A percentile compares a stretch with the other conserved stretches of the same genome.
These are phyloP conservation scores for Ceratobasidium sp. DNA, from an alignment of 1,284 basidiomycete genomes.

Conservation along the genomic window DNA sequence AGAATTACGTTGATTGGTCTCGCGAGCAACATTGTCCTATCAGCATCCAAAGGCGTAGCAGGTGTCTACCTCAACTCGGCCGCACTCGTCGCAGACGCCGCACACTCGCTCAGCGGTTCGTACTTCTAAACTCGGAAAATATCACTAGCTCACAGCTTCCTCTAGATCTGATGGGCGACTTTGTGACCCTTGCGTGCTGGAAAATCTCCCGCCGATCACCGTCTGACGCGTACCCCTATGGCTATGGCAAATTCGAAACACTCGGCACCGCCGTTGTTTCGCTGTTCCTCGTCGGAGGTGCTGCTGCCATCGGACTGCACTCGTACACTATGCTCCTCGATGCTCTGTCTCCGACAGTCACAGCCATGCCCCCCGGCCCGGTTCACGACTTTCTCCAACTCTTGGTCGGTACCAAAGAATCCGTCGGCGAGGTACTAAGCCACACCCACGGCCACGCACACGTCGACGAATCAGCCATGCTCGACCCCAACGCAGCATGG, in stretches of 20 bases:
- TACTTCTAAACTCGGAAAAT: slow-evolving; percentile 42
- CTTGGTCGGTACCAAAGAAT: slow-evolving; percentile 62
- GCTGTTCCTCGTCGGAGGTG: slow-evolving; percentile 68
- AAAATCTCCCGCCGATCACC: slow-evolving; percentile 82
- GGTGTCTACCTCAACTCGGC: slow-evolving; percentile 89
- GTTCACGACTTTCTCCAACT: slow-evolving; percentile 66
- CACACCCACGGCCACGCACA: slow-evolving; percentile 64
- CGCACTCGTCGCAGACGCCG: slow-evolving; percentile 91
- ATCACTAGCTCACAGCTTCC: slow-evolving; percentile 39
- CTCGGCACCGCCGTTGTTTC: slow-evolving; percentile 81
- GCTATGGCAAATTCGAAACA: slow-evolving; percentile 93
- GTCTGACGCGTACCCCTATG: slow-evolving; percentile 80
- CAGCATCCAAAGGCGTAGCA: slow-evolving; percentile 81
- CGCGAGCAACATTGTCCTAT: slow-evolving; percentile 82
- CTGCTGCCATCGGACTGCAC: slow-evolving; percentile 92
- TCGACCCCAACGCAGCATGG: slow-evolving; percentile 94
- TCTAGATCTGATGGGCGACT: slow-evolving; percentile 88
- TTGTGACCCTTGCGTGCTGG: slow-evolving; percentile 95
- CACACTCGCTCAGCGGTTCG: slow-evolving; percentile 88
- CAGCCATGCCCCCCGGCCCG: slow-evolving; percentile 62
- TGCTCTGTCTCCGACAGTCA: slow-evolving; percentile 65
- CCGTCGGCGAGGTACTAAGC: slow-evolving; percentile 54
- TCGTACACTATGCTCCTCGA: slow-evolving; percentile 76
- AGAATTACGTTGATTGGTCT: slow-evolving; percentile 87
- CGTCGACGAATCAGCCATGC: slow-evolving; percentile 44